Conservation (phyloP, 805 yeast genomes). For the Blastobotrys robertii region DNA sequence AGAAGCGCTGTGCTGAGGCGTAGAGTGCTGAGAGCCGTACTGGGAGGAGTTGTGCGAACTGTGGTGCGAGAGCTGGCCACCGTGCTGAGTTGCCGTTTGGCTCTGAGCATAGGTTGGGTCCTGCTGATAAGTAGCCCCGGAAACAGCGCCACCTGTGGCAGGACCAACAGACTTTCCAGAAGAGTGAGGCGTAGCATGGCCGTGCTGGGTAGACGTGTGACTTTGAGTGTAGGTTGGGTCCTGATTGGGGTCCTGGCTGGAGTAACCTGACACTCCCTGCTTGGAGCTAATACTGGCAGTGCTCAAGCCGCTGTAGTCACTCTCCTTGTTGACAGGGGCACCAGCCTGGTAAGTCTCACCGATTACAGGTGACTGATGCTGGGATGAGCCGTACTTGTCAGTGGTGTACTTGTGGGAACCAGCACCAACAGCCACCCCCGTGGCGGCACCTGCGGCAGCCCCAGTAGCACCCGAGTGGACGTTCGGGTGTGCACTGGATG, state of each 20-base stretch:
- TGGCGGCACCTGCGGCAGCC: conserved; percentile 5
- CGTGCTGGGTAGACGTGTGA: conserved; percentile 2
- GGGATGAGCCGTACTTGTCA: neutral
- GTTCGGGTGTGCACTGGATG: neutral
- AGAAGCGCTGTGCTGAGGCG: conserved; percentile 1
- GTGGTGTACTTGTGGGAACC: neutral
- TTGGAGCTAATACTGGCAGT: neutral
- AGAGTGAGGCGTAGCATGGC: conserved; percentile 1
- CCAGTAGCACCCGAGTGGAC: neutral
- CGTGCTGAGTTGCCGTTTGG: neutral
- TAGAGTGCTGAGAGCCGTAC: conserved; percentile 2
- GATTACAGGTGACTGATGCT: neutral
- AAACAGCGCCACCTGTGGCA: neutral
- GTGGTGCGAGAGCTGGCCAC: conserved; percentile 2
- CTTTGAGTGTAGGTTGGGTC: conserved; percentile 1
- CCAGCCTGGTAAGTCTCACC: neutral
- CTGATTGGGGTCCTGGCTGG: conserved; percentile 1
- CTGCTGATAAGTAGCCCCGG: conserved; percentile 1
- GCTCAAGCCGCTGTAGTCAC: neutral
- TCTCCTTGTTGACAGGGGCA: neutral
- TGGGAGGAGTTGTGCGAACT: conserved; percentile 1
- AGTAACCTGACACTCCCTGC: neutral
- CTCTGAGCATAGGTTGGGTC: conserved; percentile 1
- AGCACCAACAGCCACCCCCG: conserved; percentile 4
- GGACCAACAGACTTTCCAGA: conserved; percentile 3